These are phyloP conservation scores for Lecanosticta acicola DNA, from an alignment of 2,329 filamentous ascomycete species.

Conservation along the genomic window DNA sequence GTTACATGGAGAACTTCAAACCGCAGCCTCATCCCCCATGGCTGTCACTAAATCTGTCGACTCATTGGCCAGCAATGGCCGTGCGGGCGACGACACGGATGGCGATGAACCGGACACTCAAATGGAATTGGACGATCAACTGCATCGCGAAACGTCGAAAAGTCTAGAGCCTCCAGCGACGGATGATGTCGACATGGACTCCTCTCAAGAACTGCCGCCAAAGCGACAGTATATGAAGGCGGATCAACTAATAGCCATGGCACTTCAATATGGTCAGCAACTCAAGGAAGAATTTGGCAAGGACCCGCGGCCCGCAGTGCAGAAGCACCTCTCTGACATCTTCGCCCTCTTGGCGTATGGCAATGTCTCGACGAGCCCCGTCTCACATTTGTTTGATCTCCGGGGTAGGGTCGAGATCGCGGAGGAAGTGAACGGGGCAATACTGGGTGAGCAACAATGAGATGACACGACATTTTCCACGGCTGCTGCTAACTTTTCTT, in stretches of 20 bases:
- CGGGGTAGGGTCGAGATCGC: constrained; percentile 72
- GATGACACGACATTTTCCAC: background rate
- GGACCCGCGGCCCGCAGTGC: constrained; percentile 64
- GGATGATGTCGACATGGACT: constrained; percentile 32
- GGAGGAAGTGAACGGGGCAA: constrained; percentile 90
- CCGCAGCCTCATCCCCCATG: constrained; percentile 32
- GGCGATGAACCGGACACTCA: constrained; percentile 42
- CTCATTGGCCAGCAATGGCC: constrained; percentile 28
- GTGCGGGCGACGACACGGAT: constrained; percentile 37
- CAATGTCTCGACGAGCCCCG: constrained; percentile 69
- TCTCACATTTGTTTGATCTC: constrained; percentile 72
- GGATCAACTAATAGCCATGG: constrained; percentile 58
- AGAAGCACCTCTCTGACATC: constrained; percentile 71
- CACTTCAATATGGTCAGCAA: constrained; percentile 72
- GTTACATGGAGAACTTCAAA: constrained; percentile 60
- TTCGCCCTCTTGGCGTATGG: constrained; percentile 84
- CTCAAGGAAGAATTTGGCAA: constrained; percentile 71
- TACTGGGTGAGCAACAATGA: constrained; percentile 62
- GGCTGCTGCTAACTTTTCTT: constrained; percentile 29
- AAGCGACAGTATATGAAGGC: constrained; percentile 31
- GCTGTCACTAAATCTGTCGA: constrained; percentile 24
- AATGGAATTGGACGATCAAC: constrained; percentile 55
- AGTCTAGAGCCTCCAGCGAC: constrained; percentile 14
- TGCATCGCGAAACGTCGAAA: constrained; percentile 30
- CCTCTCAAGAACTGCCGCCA: constrained; percentile 26